Evolutionary conservation across 306 rosid genomes (phyloP).

Genomic region (Lathyrus oleraceus): DNA sequence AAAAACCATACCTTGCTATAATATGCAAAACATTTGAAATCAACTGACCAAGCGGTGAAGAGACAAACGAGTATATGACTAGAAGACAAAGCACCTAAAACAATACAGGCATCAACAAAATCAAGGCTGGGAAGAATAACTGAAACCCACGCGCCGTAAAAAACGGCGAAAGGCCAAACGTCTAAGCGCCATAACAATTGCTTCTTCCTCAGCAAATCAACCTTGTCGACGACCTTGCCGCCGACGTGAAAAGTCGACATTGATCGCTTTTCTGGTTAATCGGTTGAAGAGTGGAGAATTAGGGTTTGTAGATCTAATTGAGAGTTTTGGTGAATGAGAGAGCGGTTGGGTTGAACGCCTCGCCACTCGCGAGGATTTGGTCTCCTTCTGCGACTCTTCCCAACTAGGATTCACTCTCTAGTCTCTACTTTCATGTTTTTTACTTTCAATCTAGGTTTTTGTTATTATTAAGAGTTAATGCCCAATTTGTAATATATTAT

Average conservation of each 20-base stretch:
- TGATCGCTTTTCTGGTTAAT: background rate
- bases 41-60: conserved; percentile 94
- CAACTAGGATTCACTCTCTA: conserved; percentile 9
- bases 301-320: conserved; percentile 36
- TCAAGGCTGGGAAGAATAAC: conserved; percentile 72
- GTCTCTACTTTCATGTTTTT: background rate
- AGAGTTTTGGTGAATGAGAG: background rate
- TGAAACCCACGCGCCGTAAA: conserved; percentile 59
- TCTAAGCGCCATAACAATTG: conserved; percentile 73
- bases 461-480: too few species aligned
- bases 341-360: conserved; percentile 9
- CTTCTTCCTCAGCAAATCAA: conserved; percentile 78
- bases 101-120: conserved; percentile 67
- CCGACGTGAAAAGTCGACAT: conserved; percentile 84
- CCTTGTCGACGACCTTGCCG: conserved; percentile 89
- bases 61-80: conserved; percentile 77
- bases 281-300: background rate
- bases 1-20: conserved; percentile 59
- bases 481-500: too few species aligned
- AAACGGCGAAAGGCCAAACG: conserved; percentile 69
- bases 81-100: conserved; percentile 63
- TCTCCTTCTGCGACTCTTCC: conserved; percentile 18
- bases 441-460: background rate
- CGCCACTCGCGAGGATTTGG: conserved; percentile 25
- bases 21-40: conserved; percentile 80